phyloP scores from a whole-genome alignment of 305 asterid genomes.

The Fraxinus velutina region DNA sequence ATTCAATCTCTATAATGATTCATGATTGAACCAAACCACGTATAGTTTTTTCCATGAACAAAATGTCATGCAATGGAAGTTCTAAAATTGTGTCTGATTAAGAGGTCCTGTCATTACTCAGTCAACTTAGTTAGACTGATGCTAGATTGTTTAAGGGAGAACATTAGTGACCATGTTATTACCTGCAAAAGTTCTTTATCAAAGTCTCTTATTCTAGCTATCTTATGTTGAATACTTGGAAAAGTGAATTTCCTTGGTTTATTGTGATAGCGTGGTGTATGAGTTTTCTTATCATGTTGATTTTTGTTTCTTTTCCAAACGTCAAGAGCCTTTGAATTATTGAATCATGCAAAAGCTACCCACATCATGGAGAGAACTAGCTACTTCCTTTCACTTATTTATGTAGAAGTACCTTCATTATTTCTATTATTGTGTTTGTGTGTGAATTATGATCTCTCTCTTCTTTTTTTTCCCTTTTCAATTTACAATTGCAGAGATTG shows the following conservation, averaged over 20 bases:
- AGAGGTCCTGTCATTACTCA: not conserved
- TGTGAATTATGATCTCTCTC: not conserved
- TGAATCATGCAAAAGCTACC: not conserved
- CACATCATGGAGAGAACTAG: not conserved
- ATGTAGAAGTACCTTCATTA: not conserved
- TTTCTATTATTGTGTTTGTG: not conserved
- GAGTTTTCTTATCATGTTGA: not conserved
- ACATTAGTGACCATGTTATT: not conserved
- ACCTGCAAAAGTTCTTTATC: not conserved
- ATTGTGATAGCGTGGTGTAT: not conserved
- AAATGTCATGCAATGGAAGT: not conserved
- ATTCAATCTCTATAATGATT: not conserved
- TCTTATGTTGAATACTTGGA: not conserved
- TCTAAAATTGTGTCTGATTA: not conserved
- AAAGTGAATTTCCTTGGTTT: not conserved
- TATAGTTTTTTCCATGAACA: not conserved
- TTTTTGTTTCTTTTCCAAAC: not conserved
- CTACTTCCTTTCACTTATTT: not conserved
- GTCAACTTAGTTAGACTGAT: not conserved
- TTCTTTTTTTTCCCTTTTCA: not conserved
- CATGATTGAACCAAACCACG: not conserved
- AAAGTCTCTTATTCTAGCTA: not conserved
- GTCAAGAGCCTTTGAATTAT: not conserved
- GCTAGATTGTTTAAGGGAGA: not conserved
- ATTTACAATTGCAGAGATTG: constrained; percentile 49